Evolutionary conservation across 1,139 yeast genomes (phyloP).

Genomic region (Debaryomycetaceae sp.): DNA sequence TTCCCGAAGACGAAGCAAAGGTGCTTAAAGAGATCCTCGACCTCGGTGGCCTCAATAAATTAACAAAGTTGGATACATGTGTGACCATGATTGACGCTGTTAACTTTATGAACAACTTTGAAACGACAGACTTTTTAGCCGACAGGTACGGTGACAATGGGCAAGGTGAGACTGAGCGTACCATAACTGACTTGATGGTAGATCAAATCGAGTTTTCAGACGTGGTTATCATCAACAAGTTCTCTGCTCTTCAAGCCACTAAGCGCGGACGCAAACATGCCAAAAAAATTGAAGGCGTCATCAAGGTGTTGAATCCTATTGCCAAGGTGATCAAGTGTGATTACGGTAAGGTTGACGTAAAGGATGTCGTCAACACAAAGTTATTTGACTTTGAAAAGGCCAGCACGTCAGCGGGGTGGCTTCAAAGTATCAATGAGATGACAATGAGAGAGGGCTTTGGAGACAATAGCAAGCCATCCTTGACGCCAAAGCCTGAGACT

Average conservation of each 20-base stretch:
- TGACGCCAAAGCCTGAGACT: slow-evolving; percentile 18
- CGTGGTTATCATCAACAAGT: slow-evolving; percentile 29
- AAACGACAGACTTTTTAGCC: slow-evolving; percentile 30
- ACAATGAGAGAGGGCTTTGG: slow-evolving; percentile 24
- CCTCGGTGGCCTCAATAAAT: slow-evolving; percentile 27
- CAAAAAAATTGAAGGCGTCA: slow-evolving; percentile 16
- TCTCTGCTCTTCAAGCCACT: slow-evolving; percentile 11
- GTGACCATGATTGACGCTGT: slow-evolving; percentile 36
- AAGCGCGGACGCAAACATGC: slow-evolving; percentile 8
- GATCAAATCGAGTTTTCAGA: slow-evolving; percentile 39
- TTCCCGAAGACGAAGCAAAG: slow-evolving; percentile 11
- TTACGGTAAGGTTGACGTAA: slow-evolving; percentile 24
- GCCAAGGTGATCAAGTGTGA: slow-evolving; percentile 24
- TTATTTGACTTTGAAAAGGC: slow-evolving; percentile 29
- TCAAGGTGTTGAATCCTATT: slow-evolving; percentile 27
- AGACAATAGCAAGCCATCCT: slow-evolving; percentile 7
- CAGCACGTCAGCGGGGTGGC: slow-evolving; percentile 35
- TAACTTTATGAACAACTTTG: slow-evolving; percentile 26
- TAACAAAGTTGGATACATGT: slow-evolving; percentile 31
- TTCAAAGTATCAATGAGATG: slow-evolving; percentile 32
- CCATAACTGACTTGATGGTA: slow-evolving; percentile 33
- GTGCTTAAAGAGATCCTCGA: slow-evolving; percentile 18
- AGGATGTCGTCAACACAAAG: slow-evolving; percentile 22
- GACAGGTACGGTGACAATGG: slow-evolving; percentile 29
- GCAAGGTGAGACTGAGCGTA: slow-evolving; percentile 28